Percentiles rank a stretch among this genome's conserved stretches.
Conservation (phyloP, 129 eudicot species). For the Glebionis coronaria region DNA sequence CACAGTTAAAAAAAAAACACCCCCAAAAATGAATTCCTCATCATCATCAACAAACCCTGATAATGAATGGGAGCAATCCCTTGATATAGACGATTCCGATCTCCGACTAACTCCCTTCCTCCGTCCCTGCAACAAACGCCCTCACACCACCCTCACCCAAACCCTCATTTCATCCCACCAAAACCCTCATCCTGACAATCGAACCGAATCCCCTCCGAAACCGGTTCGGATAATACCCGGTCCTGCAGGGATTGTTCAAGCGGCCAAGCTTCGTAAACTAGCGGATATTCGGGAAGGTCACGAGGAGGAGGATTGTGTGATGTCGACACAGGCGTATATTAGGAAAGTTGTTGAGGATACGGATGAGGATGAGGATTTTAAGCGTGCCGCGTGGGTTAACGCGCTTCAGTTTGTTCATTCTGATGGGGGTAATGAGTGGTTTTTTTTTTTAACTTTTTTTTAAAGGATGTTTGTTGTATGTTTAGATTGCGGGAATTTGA, state of each 20-base stretch:
- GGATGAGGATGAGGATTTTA: constrained; percentile 54
- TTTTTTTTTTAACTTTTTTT: not conserved
- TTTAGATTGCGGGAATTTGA: not conserved
- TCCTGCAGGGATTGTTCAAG: constrained; percentile 67
- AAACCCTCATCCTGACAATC: constrained; percentile 15
- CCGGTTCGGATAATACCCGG: constrained; percentile 51
- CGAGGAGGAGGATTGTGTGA: constrained; percentile 24
- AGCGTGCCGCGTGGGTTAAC: constrained; percentile 48
- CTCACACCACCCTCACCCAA: constrained; percentile 15
- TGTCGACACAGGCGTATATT: constrained; percentile 66
- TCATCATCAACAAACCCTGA: too few relatives aligned
- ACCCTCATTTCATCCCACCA: constrained; percentile 16
- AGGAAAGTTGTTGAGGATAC: constrained; percentile 50
- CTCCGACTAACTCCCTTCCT: too few relatives aligned
- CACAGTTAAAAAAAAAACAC: too few relatives aligned
- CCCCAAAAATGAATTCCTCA: too few relatives aligned
- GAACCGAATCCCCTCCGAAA: not conserved
- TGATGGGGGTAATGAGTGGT: constrained; percentile 10
- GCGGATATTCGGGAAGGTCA: constrained; percentile 9
- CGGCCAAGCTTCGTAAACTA: constrained; percentile 58
- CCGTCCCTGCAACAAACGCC: not conserved
- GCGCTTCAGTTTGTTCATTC: constrained; percentile 45
- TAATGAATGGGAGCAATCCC: too few relatives aligned
- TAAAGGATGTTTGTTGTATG: too few relatives aligned
- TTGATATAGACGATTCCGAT: too few relatives aligned